Evolutionary conservation across 179 eudicot species (phyloP).

Genomic region (Dionaea muscipula): DNA sequence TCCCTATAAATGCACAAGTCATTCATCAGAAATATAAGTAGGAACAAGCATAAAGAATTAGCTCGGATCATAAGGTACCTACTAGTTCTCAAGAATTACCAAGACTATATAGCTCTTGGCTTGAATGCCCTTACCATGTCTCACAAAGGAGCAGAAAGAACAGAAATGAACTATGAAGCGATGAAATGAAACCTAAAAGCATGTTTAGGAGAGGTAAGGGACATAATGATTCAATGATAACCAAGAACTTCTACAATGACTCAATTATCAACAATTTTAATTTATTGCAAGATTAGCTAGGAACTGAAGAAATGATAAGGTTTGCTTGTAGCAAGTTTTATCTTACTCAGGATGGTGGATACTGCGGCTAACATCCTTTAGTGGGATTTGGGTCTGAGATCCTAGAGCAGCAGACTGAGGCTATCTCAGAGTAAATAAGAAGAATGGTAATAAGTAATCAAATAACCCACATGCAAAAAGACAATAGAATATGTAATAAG

Average conservation of each 20-base stretch:
- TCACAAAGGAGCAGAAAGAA: too few relatives aligned
- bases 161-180: too few relatives aligned
- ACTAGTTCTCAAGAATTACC: too few relatives aligned
- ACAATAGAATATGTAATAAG: too few relatives aligned
- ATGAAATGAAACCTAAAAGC: too few relatives aligned
- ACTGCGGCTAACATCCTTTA: slow-evolving; percentile 75
- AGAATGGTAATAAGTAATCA: slow-evolving; percentile 80
- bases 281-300: neutral
- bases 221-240: too few relatives aligned
- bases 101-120: too few relatives aligned
- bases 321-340: neutral
- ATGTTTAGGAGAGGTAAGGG: too few relatives aligned
- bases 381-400: slow-evolving; percentile 64
- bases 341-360: slow-evolving; percentile 76
- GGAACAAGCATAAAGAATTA: neutral
- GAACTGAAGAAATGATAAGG: slow-evolving; percentile 1
- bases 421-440: slow-evolving; percentile 65
- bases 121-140: too few relatives aligned
- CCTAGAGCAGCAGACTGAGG: slow-evolving; percentile 65
- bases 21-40: slow-evolving; percentile 9
- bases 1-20: slow-evolving; percentile 30
- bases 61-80: too few relatives aligned
- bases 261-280: neutral
- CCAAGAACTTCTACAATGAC: neutral
- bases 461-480: too few relatives aligned